Evolutionary conservation across 257 asterid genomes (phyloP).

Genomic region (Thymus mandschuricus): DNA sequence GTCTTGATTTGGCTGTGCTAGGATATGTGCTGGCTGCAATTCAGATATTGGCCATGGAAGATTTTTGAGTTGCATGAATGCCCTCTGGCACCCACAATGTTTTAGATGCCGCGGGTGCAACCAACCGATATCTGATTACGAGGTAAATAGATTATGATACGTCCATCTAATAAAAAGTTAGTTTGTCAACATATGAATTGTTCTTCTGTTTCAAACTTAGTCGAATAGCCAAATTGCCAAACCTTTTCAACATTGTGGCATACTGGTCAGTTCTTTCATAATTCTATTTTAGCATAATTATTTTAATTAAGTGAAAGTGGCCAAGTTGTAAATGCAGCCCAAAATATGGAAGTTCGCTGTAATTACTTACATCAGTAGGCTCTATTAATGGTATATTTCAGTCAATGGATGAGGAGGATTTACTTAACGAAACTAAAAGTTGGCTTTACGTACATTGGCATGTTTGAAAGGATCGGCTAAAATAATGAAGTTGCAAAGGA

Average conservation of each 20-base stretch:
- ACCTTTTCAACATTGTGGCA: not conserved
- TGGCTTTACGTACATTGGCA: not conserved
- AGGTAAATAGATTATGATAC: conserved; percentile 50
- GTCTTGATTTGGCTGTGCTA: conserved; percentile 36
- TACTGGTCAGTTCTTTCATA: not conserved
- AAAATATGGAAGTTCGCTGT: not conserved
- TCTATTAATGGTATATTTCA: not conserved
- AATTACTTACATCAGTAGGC: not conserved
- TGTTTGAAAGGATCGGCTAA: not conserved
- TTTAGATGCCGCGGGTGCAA: conserved; percentile 88
- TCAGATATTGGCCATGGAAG: conserved; percentile 84
- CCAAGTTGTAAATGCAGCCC: not conserved
- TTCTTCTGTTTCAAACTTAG: too few relatives aligned
- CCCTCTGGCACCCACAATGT: conserved; percentile 97
- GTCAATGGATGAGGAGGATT: not conserved
- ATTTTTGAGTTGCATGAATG: conserved; percentile 89
- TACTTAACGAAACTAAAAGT: not conserved
- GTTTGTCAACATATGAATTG: too few relatives aligned
- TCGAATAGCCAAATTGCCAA: not conserved
- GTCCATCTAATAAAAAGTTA: not conserved
- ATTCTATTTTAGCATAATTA: not conserved
- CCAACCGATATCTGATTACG: conserved; percentile 89
- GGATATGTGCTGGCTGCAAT: conserved; percentile 95
- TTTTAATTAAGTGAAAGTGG: not conserved
- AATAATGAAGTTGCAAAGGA: not conserved